Evolutionary conservation across 164 flowering plant species (phyloP), one percentile per base, ranked within the genome.

Genomic region (Sedum album): DNA sequence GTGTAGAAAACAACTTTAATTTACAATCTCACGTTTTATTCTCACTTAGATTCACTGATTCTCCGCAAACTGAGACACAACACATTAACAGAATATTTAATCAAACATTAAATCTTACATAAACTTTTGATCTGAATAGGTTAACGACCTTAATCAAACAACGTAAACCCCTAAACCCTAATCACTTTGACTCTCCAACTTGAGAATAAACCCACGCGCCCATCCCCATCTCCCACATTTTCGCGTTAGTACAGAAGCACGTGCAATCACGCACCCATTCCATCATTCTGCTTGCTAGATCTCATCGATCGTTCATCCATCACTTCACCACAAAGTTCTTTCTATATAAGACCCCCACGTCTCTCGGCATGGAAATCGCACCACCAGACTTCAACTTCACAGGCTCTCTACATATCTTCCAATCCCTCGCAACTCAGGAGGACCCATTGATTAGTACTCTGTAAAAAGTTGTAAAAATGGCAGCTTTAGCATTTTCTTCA

Each of bases 381-480:
- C 33, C 20, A 57, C 62, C 62, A 28, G 33, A 28, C 14, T 57
- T 28, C 62, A 57, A 13, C 60, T 14, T 25, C 31, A 55, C 10
- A 28, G 0, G n/a, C 31, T 57, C 62, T n/a, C n/a, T n/a, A n/a
- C 6, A 26, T 17, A 20, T 5, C 62, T 4, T 30, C 61, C 30
- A n/a, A 49, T 35, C 38, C 38, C 11, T 42, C 48, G 48, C 6
- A n/a, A 48, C 21, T 6, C 21, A 44, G 17, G 23, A 48, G 21
- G 13, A 39, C 49, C 68, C 35, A 31, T 13, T 28, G 9, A 8
- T 21, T 20, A 4, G 7, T 10, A 20, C 3, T 17, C 20, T 2
- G 10, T 69, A 25, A 21, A 53, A 13, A 25, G n/a, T n/a, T n/a
- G n/a, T n/a, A n/a, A n/a, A n/a, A n/a, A 80, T 80, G 85, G 85